A percentile compares a stretch with the other conserved stretches of the same genome.
Evolutionary conservation across 306 rosid genomes (phyloP).

Genomic region (Casuarina equisetifolia): DNA sequence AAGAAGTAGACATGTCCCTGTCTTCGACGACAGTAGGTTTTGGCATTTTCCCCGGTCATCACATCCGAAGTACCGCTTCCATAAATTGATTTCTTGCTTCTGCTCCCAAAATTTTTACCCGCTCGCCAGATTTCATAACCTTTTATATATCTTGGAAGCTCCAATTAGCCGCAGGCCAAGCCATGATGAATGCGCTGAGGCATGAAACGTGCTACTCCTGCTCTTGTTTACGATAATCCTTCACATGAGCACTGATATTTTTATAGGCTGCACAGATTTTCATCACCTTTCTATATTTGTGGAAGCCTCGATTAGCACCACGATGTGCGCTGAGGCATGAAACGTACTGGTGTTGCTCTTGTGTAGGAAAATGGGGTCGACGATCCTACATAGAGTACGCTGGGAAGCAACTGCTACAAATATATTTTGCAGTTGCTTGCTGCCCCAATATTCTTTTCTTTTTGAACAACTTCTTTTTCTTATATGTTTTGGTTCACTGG

Average conservation of each 20-base stretch:
- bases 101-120: not conserved
- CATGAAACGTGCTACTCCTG: not conserved
- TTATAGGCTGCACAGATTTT: too few species aligned
- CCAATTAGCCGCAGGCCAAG: too few species aligned
- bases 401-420: not conserved
- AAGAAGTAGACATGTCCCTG: constrained; percentile 4
- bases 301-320: too few species aligned
- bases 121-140: not conserved
- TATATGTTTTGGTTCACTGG: too few species aligned
- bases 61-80: not conserved
- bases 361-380: not conserved
- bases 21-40: constrained; percentile 14
- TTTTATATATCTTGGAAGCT: too few species aligned
- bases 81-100: not conserved
- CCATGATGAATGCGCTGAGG: not conserved
- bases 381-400: not conserved
- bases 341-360: not conserved
- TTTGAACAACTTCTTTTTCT: too few species aligned
- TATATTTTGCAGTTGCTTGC: too few species aligned
- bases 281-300: too few species aligned
- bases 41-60: constrained; percentile 12
- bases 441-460: too few species aligned
- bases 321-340: not conserved
- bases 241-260: too few species aligned
- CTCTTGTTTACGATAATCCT: not conserved